phyloP scores from a whole-genome alignment of 768 basidiomycete genomes.

The Suillus decipiens region DNA sequence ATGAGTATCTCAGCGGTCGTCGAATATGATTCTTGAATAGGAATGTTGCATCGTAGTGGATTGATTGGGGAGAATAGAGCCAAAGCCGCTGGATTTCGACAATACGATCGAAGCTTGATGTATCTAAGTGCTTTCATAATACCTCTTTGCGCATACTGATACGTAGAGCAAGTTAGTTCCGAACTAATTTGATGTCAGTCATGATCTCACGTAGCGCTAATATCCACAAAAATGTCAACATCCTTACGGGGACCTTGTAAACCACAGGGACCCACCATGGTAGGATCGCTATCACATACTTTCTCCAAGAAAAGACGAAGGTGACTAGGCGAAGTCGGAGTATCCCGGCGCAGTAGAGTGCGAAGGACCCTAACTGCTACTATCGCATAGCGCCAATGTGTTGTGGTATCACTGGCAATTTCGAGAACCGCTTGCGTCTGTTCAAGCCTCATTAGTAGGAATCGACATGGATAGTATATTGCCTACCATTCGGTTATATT shows the following conservation, averaged over 20 bases:
- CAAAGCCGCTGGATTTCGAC: constrained; percentile 54
- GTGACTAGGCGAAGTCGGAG: constrained; percentile 48
- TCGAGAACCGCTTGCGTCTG: constrained; percentile 43
- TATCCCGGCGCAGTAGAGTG: constrained; percentile 68
- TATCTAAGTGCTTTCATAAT: constrained; percentile 76
- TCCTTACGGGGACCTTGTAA: neutral
- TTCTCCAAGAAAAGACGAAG: constrained; percentile 61
- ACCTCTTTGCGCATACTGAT: constrained; percentile 69
- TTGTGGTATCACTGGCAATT: constrained; percentile 58
- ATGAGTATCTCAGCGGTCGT: constrained; percentile 58
- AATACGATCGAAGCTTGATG: constrained; percentile 80
- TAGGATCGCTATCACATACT: constrained; percentile 63
- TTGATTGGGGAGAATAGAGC: constrained; percentile 64
- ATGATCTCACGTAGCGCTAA: constrained; percentile 58
- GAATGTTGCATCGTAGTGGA: constrained; percentile 58
- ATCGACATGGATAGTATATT: neutral
- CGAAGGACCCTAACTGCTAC: constrained; percentile 68
- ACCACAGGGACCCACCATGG: constrained; percentile 49
- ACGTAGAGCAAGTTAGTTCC: constrained; percentile 5
- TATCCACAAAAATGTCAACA: constrained; percentile 11
- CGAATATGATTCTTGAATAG: constrained; percentile 49
- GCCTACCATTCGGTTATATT: constrained; percentile 47
- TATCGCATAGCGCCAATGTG: constrained; percentile 82
- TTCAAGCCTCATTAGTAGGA: constrained; percentile 8
- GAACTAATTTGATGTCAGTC: neutral